phyloP scores from a whole-genome alignment of 1,284 basidiomycete genomes.

The Cystobasidium sp. region DNA sequence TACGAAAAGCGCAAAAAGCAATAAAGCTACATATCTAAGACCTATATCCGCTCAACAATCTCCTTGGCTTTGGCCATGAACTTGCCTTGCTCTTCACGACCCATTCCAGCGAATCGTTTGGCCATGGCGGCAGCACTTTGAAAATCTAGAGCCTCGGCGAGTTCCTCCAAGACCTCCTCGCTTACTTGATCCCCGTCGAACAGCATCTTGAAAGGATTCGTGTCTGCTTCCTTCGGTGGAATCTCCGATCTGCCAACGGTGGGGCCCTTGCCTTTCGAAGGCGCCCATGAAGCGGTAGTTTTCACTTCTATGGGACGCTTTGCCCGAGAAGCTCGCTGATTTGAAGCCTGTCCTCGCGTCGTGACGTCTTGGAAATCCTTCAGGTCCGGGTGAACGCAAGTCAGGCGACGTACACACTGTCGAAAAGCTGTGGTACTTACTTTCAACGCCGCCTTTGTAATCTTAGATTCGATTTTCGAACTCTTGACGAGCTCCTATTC shows the following conservation, averaged over 20 bases:
- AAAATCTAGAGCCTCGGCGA: slow-evolving; percentile 41
- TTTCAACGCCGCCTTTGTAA: slow-evolving; percentile 27
- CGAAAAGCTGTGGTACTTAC: not conserved
- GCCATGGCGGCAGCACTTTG: slow-evolving; percentile 30
- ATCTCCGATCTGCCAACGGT: not conserved
- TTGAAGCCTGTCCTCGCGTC: slow-evolving; percentile 18
- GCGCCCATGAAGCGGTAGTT: slow-evolving; percentile 34
- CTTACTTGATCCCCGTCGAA: slow-evolving; percentile 38
- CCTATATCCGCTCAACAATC: slow-evolving; percentile 34
- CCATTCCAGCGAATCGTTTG: slow-evolving; percentile 19
- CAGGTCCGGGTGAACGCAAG: not conserved
- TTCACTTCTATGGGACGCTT: slow-evolving; percentile 17
- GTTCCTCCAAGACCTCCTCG: slow-evolving; percentile 30
- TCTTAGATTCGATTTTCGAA: slow-evolving; percentile 31
- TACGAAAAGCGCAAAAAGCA: slow-evolving; percentile 34
- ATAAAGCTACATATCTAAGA: slow-evolving; percentile 2
- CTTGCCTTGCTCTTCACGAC: slow-evolving; percentile 1
- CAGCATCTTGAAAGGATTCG: slow-evolving; percentile 35
- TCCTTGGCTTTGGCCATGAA: slow-evolving; percentile 27
- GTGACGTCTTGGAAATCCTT: slow-evolving; percentile 24
- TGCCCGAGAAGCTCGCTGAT: slow-evolving; percentile 32
- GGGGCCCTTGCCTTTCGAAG: slow-evolving; percentile 11
- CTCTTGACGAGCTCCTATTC: slow-evolving; percentile 26
- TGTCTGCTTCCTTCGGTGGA: not conserved
- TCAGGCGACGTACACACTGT: not conserved